Base-by-base conservation (phyloP, 2,329 filamentous ascomycete species). In the Orbilia javanica region DNA sequence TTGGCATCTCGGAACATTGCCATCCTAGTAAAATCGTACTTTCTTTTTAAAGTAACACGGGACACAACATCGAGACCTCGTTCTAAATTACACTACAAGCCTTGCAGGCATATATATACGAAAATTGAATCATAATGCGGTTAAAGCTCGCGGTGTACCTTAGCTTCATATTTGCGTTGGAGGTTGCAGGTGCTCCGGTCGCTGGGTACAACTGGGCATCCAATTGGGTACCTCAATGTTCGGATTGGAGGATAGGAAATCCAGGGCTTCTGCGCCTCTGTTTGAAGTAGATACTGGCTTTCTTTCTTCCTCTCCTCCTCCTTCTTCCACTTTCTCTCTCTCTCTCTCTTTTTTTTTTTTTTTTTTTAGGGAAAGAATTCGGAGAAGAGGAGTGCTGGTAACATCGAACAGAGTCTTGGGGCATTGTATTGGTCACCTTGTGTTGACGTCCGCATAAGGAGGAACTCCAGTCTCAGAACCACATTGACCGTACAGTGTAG, bases 11-110 rank as follows among this genome's bases (percentile, higher is more conserved):
- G 39, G 34, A 57, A 68, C n/a, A 18, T 29, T 25, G 25, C 25
- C 50, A 57, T 42, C 65, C 48, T 18, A 48, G 60, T 29, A 34
- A 63, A 22, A 34, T 64, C 42, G 39, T 46, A 64, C 31, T 48
- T 11, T 62, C 31, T 34, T 34, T 44, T n/a, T 42, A 27, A 42
- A 36, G 50, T 53, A 25, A 29, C 27, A 65, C 20, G n/a, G 34
- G 27, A 60, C 18, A 66, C 18, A 18, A n/a, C 18, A 36, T 69
- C 50, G 18, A 34, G 27, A 48, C 15, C 6, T 2, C 18, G 3
- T 1, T 42, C 15, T 42, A 15, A 42, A n/a, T 7, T n/a, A 20
- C 42, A 20, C 42, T 15, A 2, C 8, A 13, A 39, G 13, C 11
- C 36, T 39, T 2, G 11, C 36, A 11, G 11, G 31, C 18, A n/a